Base-by-base conservation (phyloP, 2,329 filamentous ascomycete species). In the Rutstroemia sp. region DNA sequence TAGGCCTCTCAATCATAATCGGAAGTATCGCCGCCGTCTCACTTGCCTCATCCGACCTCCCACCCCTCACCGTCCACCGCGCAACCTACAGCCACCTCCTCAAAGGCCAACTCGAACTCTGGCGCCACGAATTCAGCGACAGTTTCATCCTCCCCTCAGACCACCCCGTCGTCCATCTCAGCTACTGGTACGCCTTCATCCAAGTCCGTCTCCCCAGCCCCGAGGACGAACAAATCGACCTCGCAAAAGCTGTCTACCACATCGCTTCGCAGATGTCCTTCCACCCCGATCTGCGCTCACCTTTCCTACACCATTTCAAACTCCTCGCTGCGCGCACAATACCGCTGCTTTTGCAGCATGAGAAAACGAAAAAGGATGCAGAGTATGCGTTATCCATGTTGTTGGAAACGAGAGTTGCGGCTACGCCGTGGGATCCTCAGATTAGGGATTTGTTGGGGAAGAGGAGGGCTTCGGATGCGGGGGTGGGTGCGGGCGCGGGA, bases 181-280 rank as follows among this genome's bases (percentile, higher is more conserved):
- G 80, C 17, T 89, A 87, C 70, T 88, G 86, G 80, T 81, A 83
- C 59, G 75, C 89, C 8, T 73, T 89, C 17, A 76, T 82, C 9
- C 81, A 83, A 51, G 75, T 88, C 2, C 73, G 84, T 54, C 80
- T 78, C 39, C 34, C 39, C 30, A 19, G 7, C 16, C 77, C 81
- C 1, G 76, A 75, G 10, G 75, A 78, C 1, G 78, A 79, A 42
- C 75, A 81, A 0, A 71, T 75, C 2, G 79, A 86, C 57, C 75
- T 85, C 16, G 71, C 87, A 19, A 82, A 80, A 69, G 78, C 83
- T 5, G 81, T 81, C 25, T 76, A 77, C 58, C 78, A 84, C 63
- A 76, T 84, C 5, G 76, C 80, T 41, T 74, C 73, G n/a, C 75
- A 87, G 50, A 72, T 89, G 34, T 75, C 79, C 6, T 73, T 73